Evolutionary conservation across 2,329 filamentous ascomycete genomes (phyloP).

Genomic region (Xylariaceae sp.): DNA sequence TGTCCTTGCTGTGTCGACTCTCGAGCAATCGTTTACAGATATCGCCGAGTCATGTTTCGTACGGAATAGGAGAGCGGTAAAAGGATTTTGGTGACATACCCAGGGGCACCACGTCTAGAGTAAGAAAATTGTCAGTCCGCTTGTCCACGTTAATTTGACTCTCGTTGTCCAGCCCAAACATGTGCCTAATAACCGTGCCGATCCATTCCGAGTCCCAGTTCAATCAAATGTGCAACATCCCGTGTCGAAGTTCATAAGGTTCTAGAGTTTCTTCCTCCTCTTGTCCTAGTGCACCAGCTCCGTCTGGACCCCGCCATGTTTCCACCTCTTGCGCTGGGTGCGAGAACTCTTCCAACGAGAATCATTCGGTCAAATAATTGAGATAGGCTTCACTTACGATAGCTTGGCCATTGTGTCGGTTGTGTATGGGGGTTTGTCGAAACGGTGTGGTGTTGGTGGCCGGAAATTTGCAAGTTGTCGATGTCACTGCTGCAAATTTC

Average conservation of each 20-base stretch:
- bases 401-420: constrained; percentile 41
- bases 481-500: constrained; percentile 27
- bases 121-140: constrained; percentile 28
- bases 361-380: constrained; percentile 7
- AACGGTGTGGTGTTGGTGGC: constrained; percentile 23
- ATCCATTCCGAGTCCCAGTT: not conserved
- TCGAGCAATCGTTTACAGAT: constrained; percentile 17
- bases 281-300: not conserved
- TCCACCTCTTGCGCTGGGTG: constrained; percentile 8
- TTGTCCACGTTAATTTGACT: constrained; percentile 1
- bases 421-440: constrained; percentile 27
- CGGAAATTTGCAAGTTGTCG: constrained; percentile 19
- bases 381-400: constrained; percentile 36
- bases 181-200: not conserved
- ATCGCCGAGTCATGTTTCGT: not conserved
- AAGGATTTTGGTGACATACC: constrained; percentile 19
- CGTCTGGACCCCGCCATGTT: constrained; percentile 21
- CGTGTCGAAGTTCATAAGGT: not conserved
- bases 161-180: not conserved
- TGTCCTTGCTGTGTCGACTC: not conserved
- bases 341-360: not conserved
- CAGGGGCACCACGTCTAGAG: constrained; percentile 82
- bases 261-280: not conserved
- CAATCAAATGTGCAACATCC: not conserved
- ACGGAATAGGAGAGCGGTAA: not conserved